These are phyloP conservation scores for Albifimbria verrucaria DNA, from an alignment of 2,329 filamentous ascomycete genomes.

Conservation along the genomic window DNA sequence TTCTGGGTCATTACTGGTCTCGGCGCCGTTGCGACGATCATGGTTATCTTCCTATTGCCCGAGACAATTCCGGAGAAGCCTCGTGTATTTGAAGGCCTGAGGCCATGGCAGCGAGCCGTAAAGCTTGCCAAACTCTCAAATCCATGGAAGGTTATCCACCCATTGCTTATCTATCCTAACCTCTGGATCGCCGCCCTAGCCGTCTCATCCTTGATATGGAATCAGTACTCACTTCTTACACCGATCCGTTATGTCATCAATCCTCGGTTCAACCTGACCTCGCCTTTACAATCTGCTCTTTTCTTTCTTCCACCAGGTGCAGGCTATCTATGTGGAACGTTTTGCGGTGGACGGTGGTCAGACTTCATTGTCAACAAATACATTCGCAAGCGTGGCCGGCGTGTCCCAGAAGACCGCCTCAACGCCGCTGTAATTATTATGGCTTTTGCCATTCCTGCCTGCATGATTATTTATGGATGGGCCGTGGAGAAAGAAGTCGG, in stretches of 20 bases:
- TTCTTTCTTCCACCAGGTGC: conserved; percentile 69
- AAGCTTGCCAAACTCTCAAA: conserved; percentile 6
- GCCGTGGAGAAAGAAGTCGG: conserved; percentile 40
- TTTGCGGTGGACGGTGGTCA: conserved; percentile 65
- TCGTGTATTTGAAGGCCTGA: not conserved
- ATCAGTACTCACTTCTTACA: conserved; percentile 67
- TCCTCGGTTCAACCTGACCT: conserved; percentile 63
- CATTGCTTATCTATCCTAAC: conserved; percentile 54
- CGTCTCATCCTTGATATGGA: conserved; percentile 62
- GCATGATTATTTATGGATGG: conserved; percentile 57
- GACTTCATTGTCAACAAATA: conserved; percentile 49
- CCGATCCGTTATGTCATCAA: conserved; percentile 70
- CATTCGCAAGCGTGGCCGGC: conserved; percentile 51
- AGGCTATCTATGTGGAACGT: conserved; percentile 64
- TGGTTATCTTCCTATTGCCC: conserved; percentile 59
- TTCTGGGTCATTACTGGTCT: conserved; percentile 69
- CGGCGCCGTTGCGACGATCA: conserved; percentile 50
- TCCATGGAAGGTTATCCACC: conserved; percentile 9
- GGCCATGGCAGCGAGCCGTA: not conserved
- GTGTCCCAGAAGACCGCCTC: conserved; percentile 63
- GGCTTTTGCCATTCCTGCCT: conserved; percentile 49
- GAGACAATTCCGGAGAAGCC: conserved; percentile 57
- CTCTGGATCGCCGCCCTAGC: conserved; percentile 57
- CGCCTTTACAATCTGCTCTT: conserved; percentile 61
- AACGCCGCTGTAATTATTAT: conserved; percentile 53